Evolutionary conservation across 2,329 filamentous ascomycete genomes (phyloP).

Genomic region (Trichoderma simmonsii): DNA sequence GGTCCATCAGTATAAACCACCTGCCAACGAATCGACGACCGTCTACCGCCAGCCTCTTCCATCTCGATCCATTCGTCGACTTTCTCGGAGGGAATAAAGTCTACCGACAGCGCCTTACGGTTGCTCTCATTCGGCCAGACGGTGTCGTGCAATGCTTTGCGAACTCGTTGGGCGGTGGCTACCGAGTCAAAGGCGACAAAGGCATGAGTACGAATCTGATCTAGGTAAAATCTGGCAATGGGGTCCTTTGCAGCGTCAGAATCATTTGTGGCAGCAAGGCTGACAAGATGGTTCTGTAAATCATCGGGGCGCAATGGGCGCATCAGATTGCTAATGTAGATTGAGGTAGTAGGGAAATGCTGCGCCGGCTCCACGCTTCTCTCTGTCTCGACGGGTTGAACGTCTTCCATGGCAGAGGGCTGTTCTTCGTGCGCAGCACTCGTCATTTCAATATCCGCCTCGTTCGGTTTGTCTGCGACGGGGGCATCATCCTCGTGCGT

Average conservation of each 20-base stretch:
- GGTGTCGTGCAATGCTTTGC: constrained; percentile 69
- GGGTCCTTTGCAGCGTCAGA: constrained; percentile 46
- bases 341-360: constrained; percentile 69
- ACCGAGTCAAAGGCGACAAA: constrained; percentile 70
- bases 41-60: constrained; percentile 54
- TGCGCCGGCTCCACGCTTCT: constrained; percentile 52
- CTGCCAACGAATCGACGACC: constrained; percentile 60
- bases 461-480: constrained; percentile 17
- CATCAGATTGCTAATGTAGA: constrained; percentile 91
- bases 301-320: constrained; percentile 70
- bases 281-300: constrained; percentile 66
- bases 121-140: constrained; percentile 87
- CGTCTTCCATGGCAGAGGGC: background rate
- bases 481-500: constrained; percentile 6
- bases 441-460: background rate
- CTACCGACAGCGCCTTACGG: constrained; percentile 80
- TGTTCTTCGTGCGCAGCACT: background rate
- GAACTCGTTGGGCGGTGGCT: constrained; percentile 71
- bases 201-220: constrained; percentile 83
- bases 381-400: constrained; percentile 30
- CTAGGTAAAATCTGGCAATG: constrained; percentile 71
- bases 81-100: constrained; percentile 79
- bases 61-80: constrained; percentile 70
- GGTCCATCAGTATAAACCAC: constrained; percentile 62
- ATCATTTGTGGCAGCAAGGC: constrained; percentile 57